Evolutionary conservation across 805 yeast species (phyloP), one percentile per base, ranked within the genome.

Genomic region (Henningerozyma blattae): DNA sequence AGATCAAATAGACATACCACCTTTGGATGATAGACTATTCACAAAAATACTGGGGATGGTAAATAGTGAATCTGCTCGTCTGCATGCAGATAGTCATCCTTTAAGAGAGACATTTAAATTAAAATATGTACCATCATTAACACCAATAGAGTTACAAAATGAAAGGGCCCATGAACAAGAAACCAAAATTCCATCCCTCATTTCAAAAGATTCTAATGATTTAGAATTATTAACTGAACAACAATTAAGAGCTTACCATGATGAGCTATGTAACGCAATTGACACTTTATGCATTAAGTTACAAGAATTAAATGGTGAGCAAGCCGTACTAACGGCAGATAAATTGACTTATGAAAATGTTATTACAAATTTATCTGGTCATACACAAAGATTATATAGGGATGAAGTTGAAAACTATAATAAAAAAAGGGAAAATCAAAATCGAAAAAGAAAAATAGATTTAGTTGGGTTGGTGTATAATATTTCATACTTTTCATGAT

Each of bases 311-410:
- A 63, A 65, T 34, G 49, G 40, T 8, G 47, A 68, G 38, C 61
- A 68, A 31, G 51, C 54, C 24, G 73, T 67, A 7, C 57, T 77
- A 15, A 61, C 61, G 36, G 68, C 65, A 28, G 93, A 86, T 52
- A 80, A 82, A 46, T 70, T 69, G 22, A 72, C 87, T 13, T 86
- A 78, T 50, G 94, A 89, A 45, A 68, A 78, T 3, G 94, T 91
- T 44, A 86, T 91, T 28, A 94, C 85, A 50, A 86, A 84, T 46
- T 61, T 87, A 45, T 82, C 87, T 13, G 96, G 94, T 6, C 86
- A 87, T 52, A 81, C 94, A 5, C 95, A 91, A 54, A 72, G 83
- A 46, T 46, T 80, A 33, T 70, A 81, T 45, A 64, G 89, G 35
- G 63, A 59, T 36, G 68, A 64, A 42, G 54, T 61, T 13, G 57